Evolutionary conservation across 1,284 basidiomycete species (phyloP), one percentile per base, ranked within the genome.

Genomic region (Sanguinoderma infundibulare): DNA sequence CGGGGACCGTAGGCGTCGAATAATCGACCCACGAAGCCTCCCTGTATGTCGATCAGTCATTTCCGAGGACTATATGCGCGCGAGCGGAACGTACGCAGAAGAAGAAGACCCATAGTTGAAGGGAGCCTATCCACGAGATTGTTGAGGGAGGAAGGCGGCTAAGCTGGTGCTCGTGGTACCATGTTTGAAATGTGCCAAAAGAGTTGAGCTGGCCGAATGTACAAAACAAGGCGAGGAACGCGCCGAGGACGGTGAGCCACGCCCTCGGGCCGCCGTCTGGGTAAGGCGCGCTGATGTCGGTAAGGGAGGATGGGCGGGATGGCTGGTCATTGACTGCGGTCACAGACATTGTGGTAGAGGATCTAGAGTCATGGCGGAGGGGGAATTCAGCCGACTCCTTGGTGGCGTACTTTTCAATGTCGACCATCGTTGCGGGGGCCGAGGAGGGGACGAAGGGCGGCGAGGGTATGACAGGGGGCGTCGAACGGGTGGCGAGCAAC

Each of bases 121-220:
- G 55, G 10, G 82, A 78, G 9, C 82, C 81, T 60, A 83, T 82
- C 77, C 80, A 80, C 4, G 82, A 77, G 64, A 82, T 83, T 15
- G 69, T 75, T 12, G 79, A 82, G 3, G 72, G 64, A 8, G 73
- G 72, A 22, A 55, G 72, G 69, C 58, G 64, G 53, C 54, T 67
- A 15, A 82, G 73, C 55, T 82, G 76, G 59, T 80, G 75, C 22
- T 70, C 71, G 20, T 75, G 74, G 61, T 82, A 83, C 75, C 77
- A 82, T 34, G 75, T 67, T 64, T 82, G 81, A 59, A 79, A 82
- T 12, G 76, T 74, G 35, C 76, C 77, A 57, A 77, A 78, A 5
- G 77, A 69, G 59, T 73, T 78, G 30, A 78, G 69, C 58, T 76
- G 73, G 5, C 78, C 78, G 57, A 78, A 78, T 0, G 75, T 74